phyloP scores from a whole-genome alignment of 495 filamentous ascomycete species.

The Trichoderma parareesei region DNA sequence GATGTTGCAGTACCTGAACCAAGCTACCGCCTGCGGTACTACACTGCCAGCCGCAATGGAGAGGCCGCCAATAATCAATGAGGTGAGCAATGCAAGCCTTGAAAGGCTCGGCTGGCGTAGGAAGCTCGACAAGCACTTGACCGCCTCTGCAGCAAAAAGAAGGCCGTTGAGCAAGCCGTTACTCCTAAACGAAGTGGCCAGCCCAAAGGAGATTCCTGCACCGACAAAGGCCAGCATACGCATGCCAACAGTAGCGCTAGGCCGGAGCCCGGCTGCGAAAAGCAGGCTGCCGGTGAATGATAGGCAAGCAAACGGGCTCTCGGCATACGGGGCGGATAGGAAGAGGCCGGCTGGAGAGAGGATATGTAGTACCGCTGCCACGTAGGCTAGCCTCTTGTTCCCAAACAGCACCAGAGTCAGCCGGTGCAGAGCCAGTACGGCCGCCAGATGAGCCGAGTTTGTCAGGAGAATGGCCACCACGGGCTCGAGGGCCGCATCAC shows the following conservation, averaged over 20 bases:
- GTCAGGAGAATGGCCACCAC: slow-evolving; percentile 56
- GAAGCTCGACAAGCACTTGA: slow-evolving; percentile 43
- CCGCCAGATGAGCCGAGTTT: slow-evolving; percentile 64
- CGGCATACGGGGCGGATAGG: slow-evolving; percentile 78
- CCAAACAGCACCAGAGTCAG: slow-evolving; percentile 42
- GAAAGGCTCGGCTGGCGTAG: slow-evolving; percentile 16
- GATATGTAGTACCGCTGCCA: slow-evolving; percentile 66
- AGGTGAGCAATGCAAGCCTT: slow-evolving; percentile 40
- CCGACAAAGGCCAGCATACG: slow-evolving; percentile 45
- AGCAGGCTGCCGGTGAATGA: slow-evolving; percentile 65
- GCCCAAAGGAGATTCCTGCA: slow-evolving; percentile 60
- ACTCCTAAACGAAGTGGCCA: slow-evolving; percentile 68
- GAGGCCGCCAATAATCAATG: slow-evolving; percentile 56
- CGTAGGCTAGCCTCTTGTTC: slow-evolving; percentile 47
- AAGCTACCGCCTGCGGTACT: slow-evolving; percentile 70
- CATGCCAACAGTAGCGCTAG: slow-evolving; percentile 19
- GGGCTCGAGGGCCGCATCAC: slow-evolving; percentile 16
- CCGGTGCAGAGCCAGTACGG: slow-evolving; percentile 61
- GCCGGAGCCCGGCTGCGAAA: slow-evolving; percentile 50
- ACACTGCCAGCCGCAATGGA: slow-evolving; percentile 57
- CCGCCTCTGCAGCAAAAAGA: slow-evolving; percentile 34
- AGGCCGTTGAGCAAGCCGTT: slow-evolving; percentile 84
- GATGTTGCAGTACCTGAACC: slow-evolving; percentile 55
- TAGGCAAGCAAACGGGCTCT: slow-evolving; percentile 71
- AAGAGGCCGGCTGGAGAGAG: slow-evolving; percentile 84